Percentiles rank a stretch among this genome's conserved stretches.
phyloP scores from a whole-genome alignment of 805 yeast species.

The Wickerhamiella allomyrinae region DNA sequence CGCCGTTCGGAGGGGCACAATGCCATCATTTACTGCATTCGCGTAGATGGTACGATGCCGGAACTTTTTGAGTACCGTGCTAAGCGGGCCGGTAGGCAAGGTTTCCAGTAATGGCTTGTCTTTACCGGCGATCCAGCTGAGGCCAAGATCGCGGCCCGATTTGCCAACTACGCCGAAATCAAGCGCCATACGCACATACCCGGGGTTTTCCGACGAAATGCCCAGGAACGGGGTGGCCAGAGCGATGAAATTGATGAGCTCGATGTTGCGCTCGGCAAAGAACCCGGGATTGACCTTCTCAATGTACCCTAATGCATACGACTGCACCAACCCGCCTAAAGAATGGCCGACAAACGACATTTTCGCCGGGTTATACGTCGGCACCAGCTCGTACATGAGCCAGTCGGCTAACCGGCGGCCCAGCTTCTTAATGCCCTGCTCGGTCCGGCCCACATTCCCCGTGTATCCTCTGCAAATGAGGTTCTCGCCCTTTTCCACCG shows the following conservation, averaged over 20 bases:
- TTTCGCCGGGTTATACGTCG: conserved; percentile 33
- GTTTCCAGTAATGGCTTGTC: conserved; percentile 55
- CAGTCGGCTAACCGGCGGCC: conserved; percentile 73
- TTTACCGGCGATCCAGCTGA: conserved; percentile 30
- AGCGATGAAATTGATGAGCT: conserved; percentile 67
- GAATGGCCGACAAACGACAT: conserved; percentile 90
- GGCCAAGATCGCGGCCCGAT: conserved; percentile 82
- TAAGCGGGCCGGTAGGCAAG: conserved; percentile 64
- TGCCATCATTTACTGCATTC: conserved; percentile 83
- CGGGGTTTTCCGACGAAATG: conserved; percentile 74
- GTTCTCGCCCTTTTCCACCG: conserved; percentile 37
- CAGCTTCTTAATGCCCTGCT: conserved; percentile 68
- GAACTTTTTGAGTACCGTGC: conserved; percentile 47
- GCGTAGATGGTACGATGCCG: conserved; percentile 71
- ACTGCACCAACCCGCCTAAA: conserved; percentile 81
- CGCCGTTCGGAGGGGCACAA: conserved; percentile 85
- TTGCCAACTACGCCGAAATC: conserved; percentile 83
- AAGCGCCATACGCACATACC: conserved; percentile 67
- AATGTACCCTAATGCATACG: conserved; percentile 78
- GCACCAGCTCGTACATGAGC: conserved; percentile 41
- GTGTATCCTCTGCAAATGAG: conserved; percentile 69
- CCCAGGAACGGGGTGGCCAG: conserved; percentile 86
- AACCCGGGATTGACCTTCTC: conserved; percentile 48
- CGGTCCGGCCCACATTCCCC: conserved; percentile 79
- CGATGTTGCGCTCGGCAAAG: conserved; percentile 36